Evolutionary conservation across 441 rosid genomes (phyloP).

Genomic region (Biscutella laevigata): DNA sequence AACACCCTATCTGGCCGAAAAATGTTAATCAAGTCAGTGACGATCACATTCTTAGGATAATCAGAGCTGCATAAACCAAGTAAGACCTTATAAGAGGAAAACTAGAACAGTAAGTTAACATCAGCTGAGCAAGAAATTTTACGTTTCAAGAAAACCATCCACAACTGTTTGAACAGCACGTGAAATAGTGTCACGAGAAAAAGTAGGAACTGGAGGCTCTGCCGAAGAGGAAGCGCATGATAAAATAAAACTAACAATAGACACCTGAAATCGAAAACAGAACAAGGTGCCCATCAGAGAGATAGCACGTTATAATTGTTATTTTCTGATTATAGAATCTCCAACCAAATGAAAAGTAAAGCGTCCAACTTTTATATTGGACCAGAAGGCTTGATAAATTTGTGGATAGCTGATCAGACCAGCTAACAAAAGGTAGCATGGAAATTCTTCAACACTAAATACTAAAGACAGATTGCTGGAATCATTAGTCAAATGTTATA

Average conservation of each 20-base stretch:
- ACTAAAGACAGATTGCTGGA: conserved; percentile 16
- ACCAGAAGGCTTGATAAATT: neutral
- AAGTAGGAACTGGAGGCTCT: conserved; percentile 65
- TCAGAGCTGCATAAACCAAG: conserved; percentile 49
- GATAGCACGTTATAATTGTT: neutral
- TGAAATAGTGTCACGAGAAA: conserved; percentile 55
- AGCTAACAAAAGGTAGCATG: conserved; percentile 6
- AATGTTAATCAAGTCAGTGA: conserved; percentile 75
- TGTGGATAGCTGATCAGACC: conserved; percentile 1
- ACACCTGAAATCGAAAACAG: conserved; percentile 50
- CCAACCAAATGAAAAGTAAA: conserved; percentile 6
- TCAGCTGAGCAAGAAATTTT: conserved; percentile 14
- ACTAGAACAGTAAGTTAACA: conserved; percentile 4
- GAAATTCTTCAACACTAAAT: conserved; percentile 6
- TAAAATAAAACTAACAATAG: conserved; percentile 75
- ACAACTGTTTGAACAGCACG: conserved; percentile 73
- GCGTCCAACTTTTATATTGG: conserved; percentile 16
- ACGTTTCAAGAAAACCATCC: conserved; percentile 94
- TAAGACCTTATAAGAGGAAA: conserved; percentile 11
- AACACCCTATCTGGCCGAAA: conserved; percentile 95
- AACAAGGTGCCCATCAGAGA: conserved; percentile 6
- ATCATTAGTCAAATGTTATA: conserved; percentile 12
- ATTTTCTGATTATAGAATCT: neutral
- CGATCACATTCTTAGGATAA: conserved; percentile 36
- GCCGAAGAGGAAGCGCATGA: conserved; percentile 64